Evolutionary conservation across 768 basidiomycete genomes (phyloP).

Genomic region (Suillus spraguei): DNA sequence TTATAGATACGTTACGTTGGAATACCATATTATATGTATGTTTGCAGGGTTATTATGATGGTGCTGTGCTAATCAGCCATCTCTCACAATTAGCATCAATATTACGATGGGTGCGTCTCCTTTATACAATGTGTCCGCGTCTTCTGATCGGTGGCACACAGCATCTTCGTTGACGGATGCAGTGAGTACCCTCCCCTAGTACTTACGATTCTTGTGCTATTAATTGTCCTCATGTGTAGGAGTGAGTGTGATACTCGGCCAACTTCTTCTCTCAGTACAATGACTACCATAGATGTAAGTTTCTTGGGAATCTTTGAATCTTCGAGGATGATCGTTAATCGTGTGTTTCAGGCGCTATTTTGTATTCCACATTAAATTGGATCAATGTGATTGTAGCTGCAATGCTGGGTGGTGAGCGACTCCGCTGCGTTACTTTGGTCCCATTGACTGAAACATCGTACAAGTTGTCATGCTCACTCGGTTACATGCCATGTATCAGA

Average conservation of each 20-base stretch:
- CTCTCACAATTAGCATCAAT: neutral
- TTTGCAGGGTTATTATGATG: neutral
- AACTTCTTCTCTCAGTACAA: neutral
- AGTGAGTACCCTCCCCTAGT: neutral
- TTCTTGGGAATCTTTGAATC: neutral
- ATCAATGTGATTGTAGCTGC: neutral
- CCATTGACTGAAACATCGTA: neutral
- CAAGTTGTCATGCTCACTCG: neutral
- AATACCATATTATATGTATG: slow-evolving; percentile 1
- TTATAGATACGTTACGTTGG: slow-evolving; percentile 3
- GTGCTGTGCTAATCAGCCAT: neutral
- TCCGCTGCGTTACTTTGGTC: neutral
- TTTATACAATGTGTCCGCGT: neutral
- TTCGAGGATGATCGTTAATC: neutral
- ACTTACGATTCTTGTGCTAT: neutral
- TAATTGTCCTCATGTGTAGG: neutral
- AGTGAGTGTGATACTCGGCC: neutral
- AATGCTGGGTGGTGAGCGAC: neutral
- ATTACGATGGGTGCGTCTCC: neutral
- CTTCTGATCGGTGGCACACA: neutral
- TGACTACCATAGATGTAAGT: neutral
- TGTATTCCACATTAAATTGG: neutral
- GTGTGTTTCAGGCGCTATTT: neutral
- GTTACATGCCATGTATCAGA: neutral
- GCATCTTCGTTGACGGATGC: neutral